phyloP scores from a whole-genome alignment of 345 rosid species.

The Melaleuca alternifolia region DNA sequence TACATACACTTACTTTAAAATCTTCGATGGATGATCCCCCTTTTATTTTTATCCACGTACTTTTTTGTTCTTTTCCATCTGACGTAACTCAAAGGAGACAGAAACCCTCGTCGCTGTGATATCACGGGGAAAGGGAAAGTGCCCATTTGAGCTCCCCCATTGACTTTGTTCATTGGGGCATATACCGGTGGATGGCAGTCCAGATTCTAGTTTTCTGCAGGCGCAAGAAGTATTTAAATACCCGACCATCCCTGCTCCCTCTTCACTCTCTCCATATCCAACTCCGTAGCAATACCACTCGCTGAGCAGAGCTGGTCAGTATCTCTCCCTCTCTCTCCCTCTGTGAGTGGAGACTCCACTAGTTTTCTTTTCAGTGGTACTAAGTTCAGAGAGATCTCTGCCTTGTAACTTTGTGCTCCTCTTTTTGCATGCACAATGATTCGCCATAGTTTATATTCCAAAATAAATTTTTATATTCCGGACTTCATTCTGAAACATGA shows the following conservation, averaged over 20 bases:
- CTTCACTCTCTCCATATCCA: background rate
- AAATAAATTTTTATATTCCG: too few relatives aligned
- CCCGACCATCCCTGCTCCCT: background rate
- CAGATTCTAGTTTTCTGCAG: background rate
- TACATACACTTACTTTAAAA: too few relatives aligned
- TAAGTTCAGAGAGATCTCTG: background rate
- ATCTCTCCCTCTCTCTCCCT: background rate
- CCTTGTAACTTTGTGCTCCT: background rate
- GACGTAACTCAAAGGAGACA: background rate
- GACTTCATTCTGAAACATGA: too few relatives aligned
- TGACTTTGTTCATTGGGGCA: background rate
- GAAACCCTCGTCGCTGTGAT: background rate
- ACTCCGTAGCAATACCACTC: background rate
- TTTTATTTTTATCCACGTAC: too few relatives aligned
- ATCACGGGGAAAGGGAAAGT: too few relatives aligned
- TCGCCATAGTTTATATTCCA: too few relatives aligned
- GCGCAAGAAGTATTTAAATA: background rate
- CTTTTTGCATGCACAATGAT: background rate
- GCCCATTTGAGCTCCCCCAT: too few relatives aligned
- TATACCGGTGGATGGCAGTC: background rate
- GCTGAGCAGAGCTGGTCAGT: background rate
- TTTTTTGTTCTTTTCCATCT: too few relatives aligned
- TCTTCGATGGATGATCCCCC: too few relatives aligned
- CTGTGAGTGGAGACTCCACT: background rate
- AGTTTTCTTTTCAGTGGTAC: background rate